phyloP scores from a whole-genome alignment of 768 basidiomycete genomes.

The Leccinum incarnatum region DNA sequence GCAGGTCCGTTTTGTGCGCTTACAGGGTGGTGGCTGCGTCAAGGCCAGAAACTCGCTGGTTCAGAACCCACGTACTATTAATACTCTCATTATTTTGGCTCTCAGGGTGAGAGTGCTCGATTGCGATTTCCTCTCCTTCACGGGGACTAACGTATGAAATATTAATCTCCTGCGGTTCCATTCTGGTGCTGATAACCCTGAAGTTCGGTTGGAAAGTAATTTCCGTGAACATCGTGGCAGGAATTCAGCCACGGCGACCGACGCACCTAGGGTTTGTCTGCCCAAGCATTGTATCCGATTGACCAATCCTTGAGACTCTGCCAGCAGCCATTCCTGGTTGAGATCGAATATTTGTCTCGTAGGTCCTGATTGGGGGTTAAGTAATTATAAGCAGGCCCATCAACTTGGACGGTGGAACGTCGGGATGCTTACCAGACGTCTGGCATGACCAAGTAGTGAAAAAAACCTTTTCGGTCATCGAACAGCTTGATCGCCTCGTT shows the following conservation, averaged over 20 bases:
- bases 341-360: background rate
- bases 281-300: background rate
- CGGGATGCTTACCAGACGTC: background rate
- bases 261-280: background rate
- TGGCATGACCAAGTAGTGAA: background rate
- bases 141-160: background rate
- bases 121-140: background rate
- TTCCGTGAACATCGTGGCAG: background rate
- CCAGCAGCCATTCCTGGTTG: background rate
- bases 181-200: background rate
- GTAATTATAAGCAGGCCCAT: no score
- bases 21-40: background rate
- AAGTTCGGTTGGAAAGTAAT: background rate
- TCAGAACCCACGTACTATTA: background rate
- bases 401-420: background rate
- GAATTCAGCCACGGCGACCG: background rate
- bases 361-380: background rate
- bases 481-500: slow-evolving; percentile 5
- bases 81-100: background rate
- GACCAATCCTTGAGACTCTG: background rate
- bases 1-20: background rate
- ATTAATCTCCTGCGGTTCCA: background rate
- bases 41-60: background rate
- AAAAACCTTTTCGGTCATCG: background rate
- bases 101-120: background rate